Base-by-base conservation (phyloP, 495 filamentous ascomycete species). In the Lindgomyces ingoldianus region DNA sequence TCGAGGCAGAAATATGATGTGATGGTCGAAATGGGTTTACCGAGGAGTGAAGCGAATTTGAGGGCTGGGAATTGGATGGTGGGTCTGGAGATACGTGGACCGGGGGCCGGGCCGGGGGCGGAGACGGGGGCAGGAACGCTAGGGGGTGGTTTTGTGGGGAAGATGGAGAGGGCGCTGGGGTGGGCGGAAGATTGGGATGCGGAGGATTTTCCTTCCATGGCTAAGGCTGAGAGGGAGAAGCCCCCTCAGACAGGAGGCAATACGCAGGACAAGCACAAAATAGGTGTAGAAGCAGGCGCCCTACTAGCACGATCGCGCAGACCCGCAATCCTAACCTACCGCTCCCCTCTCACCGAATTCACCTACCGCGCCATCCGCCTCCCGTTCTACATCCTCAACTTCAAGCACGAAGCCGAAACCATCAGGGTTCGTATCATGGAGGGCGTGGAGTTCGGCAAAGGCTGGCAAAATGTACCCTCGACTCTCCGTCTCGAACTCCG, bases 1-100 rank as follows among this genome's bases (percentile, higher is more conserved):
- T 71, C 75, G 10, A 70, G 76, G 26, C 86, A 89, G 68, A 68
- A 78, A 10, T 91, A 91, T 77, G 84, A 89, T 71, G 78, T 91
- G 44, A 73, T 74, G 8, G 73, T 90, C 2, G 74, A 81, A 25
- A 78, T 91, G 11, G 76, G 74, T 0, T 67, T 91, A 3, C 89
- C 89, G 3, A 79, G 82, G 16, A 85, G 84, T 3, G 84, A 81
- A 0, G 42, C 72, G 1, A 91, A 91, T 71, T 70, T 84, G 19
- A 77, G 73, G 8, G 75, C 73, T 26, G 94, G 93, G 21, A 97
- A 97, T 76, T 98, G 98, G 81, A 98, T 98, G 93, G 77, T 96
- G 14, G 86, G 91, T 52, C 77, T 97, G n/a, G 77, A 83, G 16
- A 79, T 93, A 12, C 77, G 85, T 33, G 77, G 80, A 33, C 73